phyloP scores from a whole-genome alignment of 306 rosid species.

The Glycine tomentella region DNA sequence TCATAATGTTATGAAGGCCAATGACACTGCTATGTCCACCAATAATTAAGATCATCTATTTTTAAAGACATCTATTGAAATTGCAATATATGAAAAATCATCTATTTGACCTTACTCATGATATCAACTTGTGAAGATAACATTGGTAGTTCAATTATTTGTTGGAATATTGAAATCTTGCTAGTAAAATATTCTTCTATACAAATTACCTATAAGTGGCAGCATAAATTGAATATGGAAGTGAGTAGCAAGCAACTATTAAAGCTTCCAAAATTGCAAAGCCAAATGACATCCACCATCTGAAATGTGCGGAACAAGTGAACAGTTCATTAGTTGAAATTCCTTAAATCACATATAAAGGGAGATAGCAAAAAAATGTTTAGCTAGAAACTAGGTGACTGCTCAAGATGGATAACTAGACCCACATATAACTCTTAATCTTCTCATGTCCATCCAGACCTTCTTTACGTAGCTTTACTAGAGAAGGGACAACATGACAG shows the following conservation, averaged over 20 bases:
- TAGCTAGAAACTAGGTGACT: slow-evolving; percentile 60
- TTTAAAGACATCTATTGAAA: slow-evolving; percentile 19
- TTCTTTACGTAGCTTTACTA: slow-evolving; percentile 96
- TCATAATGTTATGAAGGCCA: not conserved
- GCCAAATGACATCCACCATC: slow-evolving; percentile 99
- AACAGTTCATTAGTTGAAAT: slow-evolving; percentile 43
- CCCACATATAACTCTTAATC: slow-evolving; percentile 99
- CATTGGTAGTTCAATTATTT: slow-evolving; percentile 29
- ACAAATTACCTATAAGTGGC: slow-evolving; percentile 75
- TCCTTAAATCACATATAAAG: slow-evolving; percentile 44
- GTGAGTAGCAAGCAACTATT: slow-evolving; percentile 86
- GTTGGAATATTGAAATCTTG: slow-evolving; percentile 25
- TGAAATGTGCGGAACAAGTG: slow-evolving; percentile 53
- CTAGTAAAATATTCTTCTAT: slow-evolving; percentile 9
- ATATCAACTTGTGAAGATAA: slow-evolving; percentile 25
- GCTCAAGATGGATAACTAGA: slow-evolving; percentile 70
- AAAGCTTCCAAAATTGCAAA: slow-evolving; percentile 92
- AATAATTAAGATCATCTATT: slow-evolving; percentile 31
- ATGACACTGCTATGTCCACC: slow-evolving; percentile 29
- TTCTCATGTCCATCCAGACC: slow-evolving; percentile 98
- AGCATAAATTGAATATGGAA: slow-evolving; percentile 88
- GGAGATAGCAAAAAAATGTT: slow-evolving; percentile 30
- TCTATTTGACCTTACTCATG: slow-evolving; percentile 23
- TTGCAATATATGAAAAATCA: slow-evolving; percentile 14
- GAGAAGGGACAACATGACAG: slow-evolving; percentile 86